A percentile compares a stretch with the other conserved stretches of the same genome.
Conservation (phyloP, 306 rosid genomes). For the Oxytropis ochrocephala region DNA sequence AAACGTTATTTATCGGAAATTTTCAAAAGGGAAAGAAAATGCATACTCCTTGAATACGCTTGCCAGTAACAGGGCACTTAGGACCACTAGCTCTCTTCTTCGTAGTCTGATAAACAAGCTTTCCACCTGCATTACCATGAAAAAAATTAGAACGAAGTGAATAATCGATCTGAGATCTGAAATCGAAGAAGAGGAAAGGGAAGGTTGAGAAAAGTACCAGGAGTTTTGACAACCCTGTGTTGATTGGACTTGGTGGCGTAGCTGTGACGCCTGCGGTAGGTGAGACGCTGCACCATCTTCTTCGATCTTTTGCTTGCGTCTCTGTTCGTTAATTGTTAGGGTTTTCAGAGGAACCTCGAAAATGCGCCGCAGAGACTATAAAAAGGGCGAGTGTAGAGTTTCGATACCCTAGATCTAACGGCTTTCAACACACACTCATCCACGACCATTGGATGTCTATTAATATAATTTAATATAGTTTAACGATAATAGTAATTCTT, state of each 20-base stretch:
- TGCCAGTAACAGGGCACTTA: conserved; percentile 76
- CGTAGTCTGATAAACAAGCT: conserved; percentile 61
- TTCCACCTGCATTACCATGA: conserved; percentile 45
- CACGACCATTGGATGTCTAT: background rate
- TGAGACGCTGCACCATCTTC: conserved; percentile 76
- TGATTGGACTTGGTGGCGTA: conserved; percentile 76
- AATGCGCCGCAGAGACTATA: background rate
- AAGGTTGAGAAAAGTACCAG: conserved; percentile 26
- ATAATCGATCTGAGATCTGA: background rate
- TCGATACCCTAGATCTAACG: conserved; percentile 34
- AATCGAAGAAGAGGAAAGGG: background rate
- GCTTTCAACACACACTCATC: background rate
- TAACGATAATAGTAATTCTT: too few species aligned
- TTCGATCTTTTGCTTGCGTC: background rate
- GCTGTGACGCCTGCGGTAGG: conserved; percentile 62
- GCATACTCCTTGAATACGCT: conserved; percentile 72
- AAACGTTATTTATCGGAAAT: too few species aligned
- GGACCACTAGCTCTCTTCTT: conserved; percentile 82
- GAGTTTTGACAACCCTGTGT: conserved; percentile 68
- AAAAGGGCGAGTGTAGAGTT: background rate
- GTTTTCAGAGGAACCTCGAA: conserved; percentile 18
- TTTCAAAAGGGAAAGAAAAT: background rate
- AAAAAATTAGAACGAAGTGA: background rate
- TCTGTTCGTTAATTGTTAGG: conserved; percentile 1
- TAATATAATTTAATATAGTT: background rate